phyloP scores from a whole-genome alignment of 805 yeast species.

The Lipomyces mesembrius region DNA sequence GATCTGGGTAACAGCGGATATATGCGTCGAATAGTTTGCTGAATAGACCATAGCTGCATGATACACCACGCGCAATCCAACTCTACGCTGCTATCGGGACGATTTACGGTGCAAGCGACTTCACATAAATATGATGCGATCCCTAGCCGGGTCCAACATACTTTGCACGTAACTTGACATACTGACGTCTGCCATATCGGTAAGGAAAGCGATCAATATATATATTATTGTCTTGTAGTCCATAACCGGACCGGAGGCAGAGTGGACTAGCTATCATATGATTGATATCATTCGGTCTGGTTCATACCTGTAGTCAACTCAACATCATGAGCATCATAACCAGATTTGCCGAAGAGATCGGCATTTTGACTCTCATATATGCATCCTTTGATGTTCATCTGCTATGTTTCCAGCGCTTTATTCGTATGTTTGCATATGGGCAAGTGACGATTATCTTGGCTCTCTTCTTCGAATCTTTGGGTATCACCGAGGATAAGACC shows the following conservation, averaged over 20 bases:
- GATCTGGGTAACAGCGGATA: background rate
- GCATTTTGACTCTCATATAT: conserved; percentile 17
- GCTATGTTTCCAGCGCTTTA: conserved; percentile 44
- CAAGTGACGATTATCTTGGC: conserved; percentile 50
- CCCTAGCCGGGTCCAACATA: background rate
- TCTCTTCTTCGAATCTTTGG: conserved; percentile 51
- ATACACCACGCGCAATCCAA: background rate
- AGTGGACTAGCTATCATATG: background rate
- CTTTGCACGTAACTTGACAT: background rate
- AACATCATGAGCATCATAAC: background rate
- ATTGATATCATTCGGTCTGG: background rate
- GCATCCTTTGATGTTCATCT: conserved; percentile 35
- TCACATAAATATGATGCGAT: background rate
- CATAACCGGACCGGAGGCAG: background rate
- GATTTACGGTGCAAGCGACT: background rate
- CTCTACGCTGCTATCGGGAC: background rate
- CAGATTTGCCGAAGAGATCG: conserved; percentile 22
- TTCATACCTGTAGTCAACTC: background rate
- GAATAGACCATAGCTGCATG: background rate
- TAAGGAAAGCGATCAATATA: background rate
- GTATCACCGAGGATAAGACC: conserved; percentile 50
- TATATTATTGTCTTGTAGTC: background rate
- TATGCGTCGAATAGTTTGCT: background rate
- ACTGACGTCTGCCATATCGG: background rate
- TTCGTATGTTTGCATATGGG: conserved; percentile 49